Base-by-base conservation (phyloP, 208 protist species). In the Angomonas ambiguus region DNA sequence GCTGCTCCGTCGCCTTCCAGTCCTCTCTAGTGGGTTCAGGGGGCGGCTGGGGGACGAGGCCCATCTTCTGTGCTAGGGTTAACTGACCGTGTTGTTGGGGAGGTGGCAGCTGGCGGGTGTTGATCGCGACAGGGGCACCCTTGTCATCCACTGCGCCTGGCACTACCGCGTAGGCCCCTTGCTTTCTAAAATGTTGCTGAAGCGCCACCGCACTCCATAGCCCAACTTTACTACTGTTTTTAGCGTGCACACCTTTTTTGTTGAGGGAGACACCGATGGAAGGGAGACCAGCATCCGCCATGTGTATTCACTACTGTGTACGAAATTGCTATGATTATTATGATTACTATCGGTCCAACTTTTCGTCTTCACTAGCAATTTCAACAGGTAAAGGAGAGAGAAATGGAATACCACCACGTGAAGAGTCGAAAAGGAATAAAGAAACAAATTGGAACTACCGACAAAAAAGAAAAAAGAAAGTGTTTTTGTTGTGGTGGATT, bases 131-230 rank as follows among this genome's bases (percentile, higher is more conserved):
- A 20, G 53, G 45, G 1, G 42, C 61, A 4, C 27, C 42, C 3
- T 65, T 34, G 30, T 32, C 51, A 34, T 65, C 42, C 30, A 34
- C 18, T 35, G 59, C 0, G 49, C 64, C 63, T 11, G 72, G 62
- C 32, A 65, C 55, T 2, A 69, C 65, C 16, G 74, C 42, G 16
- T 66, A 57, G 3, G 74, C 73, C 2, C 83, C 83, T n/a, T 76
- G 74, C 6, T 59, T 65, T 0, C 74, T 59, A 55, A 93, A 88
- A 76, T 96, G 90, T 63, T 93, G 76, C 70, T 96, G 90, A 8
- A 96, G 72, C 1, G 90, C 90, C 1, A 96, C 90, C 0, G 90
- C 87, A 34, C 83, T 92, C 87, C 90, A 96, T 48, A 96, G 51
- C 31, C 76, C 76, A 0, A 92, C 51, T 61, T 88, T 79, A 13